phyloP scores from a whole-genome alignment of 2,329 filamentous ascomycete genomes.

The Neospermospora avenae region DNA sequence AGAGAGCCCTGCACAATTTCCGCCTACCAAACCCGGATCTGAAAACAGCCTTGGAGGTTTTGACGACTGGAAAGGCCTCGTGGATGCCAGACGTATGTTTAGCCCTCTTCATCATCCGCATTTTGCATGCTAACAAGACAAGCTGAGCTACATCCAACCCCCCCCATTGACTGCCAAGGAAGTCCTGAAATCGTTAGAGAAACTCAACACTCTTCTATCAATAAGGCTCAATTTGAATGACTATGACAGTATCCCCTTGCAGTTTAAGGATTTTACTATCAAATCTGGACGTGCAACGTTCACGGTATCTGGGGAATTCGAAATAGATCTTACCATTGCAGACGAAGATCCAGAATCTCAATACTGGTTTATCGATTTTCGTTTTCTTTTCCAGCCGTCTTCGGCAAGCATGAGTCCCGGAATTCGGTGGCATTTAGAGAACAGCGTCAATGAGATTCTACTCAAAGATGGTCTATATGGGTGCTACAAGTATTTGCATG shows the following conservation, averaged over 20 bases:
- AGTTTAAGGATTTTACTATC: constrained; percentile 75
- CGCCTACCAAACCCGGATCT: constrained; percentile 88
- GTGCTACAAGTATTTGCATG: constrained; percentile 84
- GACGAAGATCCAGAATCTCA: constrained; percentile 80
- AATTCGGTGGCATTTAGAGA: constrained; percentile 65
- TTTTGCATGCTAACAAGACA: constrained; percentile 23
- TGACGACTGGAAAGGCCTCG: constrained; percentile 72
- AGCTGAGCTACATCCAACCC: constrained; percentile 75
- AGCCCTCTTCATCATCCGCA: background rate
- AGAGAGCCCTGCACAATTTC: constrained; percentile 66
- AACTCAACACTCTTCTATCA: constrained; percentile 79
- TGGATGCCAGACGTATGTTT: constrained; percentile 73
- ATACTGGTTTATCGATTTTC: constrained; percentile 92
- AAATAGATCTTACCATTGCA: constrained; percentile 87
- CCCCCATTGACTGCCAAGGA: constrained; percentile 68
- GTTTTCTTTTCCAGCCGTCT: constrained; percentile 75
- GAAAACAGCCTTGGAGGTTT: constrained; percentile 79
- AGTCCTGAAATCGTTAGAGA: constrained; percentile 70
- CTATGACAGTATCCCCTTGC: constrained; percentile 67
- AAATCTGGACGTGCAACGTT: constrained; percentile 89
- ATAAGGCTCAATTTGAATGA: constrained; percentile 84
- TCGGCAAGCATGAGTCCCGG: constrained; percentile 57
- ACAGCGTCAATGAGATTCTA: constrained; percentile 68
- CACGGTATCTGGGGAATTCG: constrained; percentile 77
- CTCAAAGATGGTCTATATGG: constrained; percentile 67